Evolutionary conservation across 495 filamentous ascomycete genomes (phyloP), one percentile per base, ranked within the genome.

Genomic region (Wilcoxina mikolae): DNA sequence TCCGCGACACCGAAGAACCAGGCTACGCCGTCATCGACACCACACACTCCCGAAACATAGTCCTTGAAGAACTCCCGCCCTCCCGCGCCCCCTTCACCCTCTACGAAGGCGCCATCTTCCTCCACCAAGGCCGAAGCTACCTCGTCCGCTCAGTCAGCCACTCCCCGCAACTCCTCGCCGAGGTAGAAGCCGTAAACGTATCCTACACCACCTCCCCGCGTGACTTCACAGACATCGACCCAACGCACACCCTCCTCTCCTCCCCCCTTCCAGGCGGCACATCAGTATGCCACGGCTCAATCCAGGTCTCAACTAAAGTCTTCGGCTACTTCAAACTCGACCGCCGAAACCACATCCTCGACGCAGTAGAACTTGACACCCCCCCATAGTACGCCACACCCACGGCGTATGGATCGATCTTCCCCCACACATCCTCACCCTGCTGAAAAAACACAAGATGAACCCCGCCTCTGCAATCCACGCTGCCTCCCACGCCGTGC

Each of bases 351-450:
- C 79, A 84, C 23, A 81, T 98, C 46, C 82, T 98, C 43, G 91
- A 98, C 64, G 90, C 91, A 26, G 83, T 95, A 2, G 77, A 85
- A 38, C 87, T 98, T 17, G 84, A 94, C 59, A 94, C 95, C 64
- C 91, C 91, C 5, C 89, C 12, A 85, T 95, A 51, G 74, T 90
- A 27, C 76, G 86, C 41, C 72, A 80, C 59, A 82, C 77, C 50
- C 94, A 94, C 65, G 91, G 89, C 45, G 88, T 94, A 83, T 98
- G 91, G 91, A 78, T 98, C 22, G 90, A 96, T 62, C 80, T 98
- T 3, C 90, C 91, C 2, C 77, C 78, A 45, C 65, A 56, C 3
- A 88, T 87, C 0, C 79, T 98, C 12, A 78, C 85, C 5, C 87
- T 95, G 26, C 76, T 98, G 3, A 72, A 79, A 27, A 74, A 75